phyloP scores from a whole-genome alignment of 1,139 yeast species.

The Zygosaccharomyces pseudobailii region DNA sequence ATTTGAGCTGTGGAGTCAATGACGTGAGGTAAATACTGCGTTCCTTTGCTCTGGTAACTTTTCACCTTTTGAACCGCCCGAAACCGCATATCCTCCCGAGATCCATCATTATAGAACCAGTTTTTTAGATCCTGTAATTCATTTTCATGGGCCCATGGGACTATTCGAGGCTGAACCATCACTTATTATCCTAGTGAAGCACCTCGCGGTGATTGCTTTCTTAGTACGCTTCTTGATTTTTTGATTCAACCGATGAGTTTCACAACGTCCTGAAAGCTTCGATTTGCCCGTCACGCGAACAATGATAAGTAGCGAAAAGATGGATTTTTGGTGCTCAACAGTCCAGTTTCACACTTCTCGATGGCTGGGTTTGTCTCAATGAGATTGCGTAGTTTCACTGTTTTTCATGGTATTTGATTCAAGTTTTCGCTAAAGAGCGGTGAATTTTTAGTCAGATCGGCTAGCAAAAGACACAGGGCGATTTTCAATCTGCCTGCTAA shows the following conservation, averaged over 20 bases:
- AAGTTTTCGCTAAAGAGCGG: too few species aligned
- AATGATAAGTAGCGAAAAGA: not conserved
- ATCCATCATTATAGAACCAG: slow-evolving; percentile 47
- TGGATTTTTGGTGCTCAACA: not conserved
- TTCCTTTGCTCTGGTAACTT: slow-evolving; percentile 59
- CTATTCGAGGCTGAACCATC: slow-evolving; percentile 42
- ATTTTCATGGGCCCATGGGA: slow-evolving; percentile 49
- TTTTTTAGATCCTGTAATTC: slow-evolving; percentile 53
- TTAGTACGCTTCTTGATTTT: not conserved
- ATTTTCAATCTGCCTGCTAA: too few species aligned
- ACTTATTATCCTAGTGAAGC: not conserved
- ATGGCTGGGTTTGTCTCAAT: too few species aligned
- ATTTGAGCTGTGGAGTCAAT: slow-evolving; percentile 68
- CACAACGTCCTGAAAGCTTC: not conserved
- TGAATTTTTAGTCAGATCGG: too few species aligned
- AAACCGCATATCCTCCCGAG: slow-evolving; percentile 28
- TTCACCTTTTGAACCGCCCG: slow-evolving; percentile 59
- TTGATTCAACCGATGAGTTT: not conserved
- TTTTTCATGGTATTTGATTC: too few species aligned
- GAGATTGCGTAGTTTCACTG: too few species aligned
- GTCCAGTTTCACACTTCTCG: not conserved
- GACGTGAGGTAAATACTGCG: slow-evolving; percentile 62
- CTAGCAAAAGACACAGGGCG: too few species aligned
- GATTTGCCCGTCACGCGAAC: not conserved
- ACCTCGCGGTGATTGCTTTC: not conserved